A percentile compares a stretch with the other conserved stretches of the same genome.
Evolutionary conservation across 805 yeast genomes (phyloP).

Genomic region (Candida ponderosae): DNA sequence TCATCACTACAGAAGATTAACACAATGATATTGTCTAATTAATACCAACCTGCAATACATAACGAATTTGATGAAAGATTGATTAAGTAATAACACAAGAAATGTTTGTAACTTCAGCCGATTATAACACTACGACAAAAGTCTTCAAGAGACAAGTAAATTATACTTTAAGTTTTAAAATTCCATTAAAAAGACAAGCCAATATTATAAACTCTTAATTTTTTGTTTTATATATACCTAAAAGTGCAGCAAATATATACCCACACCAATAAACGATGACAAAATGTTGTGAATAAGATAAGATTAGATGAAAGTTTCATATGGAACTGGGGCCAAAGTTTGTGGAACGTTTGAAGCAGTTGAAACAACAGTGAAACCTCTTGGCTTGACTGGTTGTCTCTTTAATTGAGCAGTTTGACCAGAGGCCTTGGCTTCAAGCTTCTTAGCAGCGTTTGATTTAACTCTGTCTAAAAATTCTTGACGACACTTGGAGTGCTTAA

Average conservation of each 20-base stretch:
- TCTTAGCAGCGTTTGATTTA: conserved; percentile 90
- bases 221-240: conserved; percentile 1
- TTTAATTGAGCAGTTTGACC: conserved; percentile 88
- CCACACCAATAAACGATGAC: no score
- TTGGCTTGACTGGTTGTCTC: conserved; percentile 99
- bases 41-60: background rate
- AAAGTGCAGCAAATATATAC: no score
- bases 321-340: conserved; percentile 98
- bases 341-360: conserved; percentile 84
- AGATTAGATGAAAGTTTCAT: conserved; percentile 96
- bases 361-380: conserved; percentile 80
- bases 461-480: conserved; percentile 98
- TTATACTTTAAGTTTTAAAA: no score
- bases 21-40: conserved; percentile 17
- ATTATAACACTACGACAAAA: no score
- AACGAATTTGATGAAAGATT: no score
- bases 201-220: background rate
- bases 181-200: background rate
- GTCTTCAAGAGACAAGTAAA: no score
- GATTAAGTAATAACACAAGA: no score
- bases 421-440: conserved; percentile 88
- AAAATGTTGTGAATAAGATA: no score
- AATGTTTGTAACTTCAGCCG: no score
- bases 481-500: conserved; percentile 99
- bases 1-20: conserved; percentile 22